Evolutionary conservation across 768 basidiomycete genomes (phyloP).

Genomic region (Trametes gibbosa): DNA sequence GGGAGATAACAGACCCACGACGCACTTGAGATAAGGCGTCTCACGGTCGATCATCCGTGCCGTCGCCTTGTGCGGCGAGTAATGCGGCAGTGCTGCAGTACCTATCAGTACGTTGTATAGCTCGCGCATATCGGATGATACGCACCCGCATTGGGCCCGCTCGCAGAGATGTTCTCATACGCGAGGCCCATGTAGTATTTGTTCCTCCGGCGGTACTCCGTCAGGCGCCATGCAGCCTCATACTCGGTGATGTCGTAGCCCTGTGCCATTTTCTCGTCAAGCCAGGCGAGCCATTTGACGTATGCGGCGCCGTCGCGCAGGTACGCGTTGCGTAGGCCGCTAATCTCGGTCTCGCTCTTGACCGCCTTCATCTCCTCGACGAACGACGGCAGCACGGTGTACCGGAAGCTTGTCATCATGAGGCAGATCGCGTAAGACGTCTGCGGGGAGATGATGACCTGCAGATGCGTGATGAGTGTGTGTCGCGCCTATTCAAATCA

Average conservation of each 20-base stretch:
- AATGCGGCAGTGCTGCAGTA: slow-evolving; percentile 80
- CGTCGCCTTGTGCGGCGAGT: slow-evolving; percentile 67
- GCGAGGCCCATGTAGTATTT: slow-evolving; percentile 82
- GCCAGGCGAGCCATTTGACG: slow-evolving; percentile 86
- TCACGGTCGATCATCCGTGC: slow-evolving; percentile 75
- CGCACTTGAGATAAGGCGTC: slow-evolving; percentile 87
- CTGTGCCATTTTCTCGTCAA: slow-evolving; percentile 74
- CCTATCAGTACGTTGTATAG: not conserved
- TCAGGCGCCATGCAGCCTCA: slow-evolving; percentile 83
- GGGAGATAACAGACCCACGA: too few relatives aligned
- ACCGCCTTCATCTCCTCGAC: slow-evolving; percentile 79
- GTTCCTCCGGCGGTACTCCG: slow-evolving; percentile 67
- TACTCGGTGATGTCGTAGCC: slow-evolving; percentile 89
- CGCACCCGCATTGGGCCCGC: slow-evolving; percentile 80
- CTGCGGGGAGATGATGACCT: slow-evolving; percentile 69
- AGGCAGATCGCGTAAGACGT: slow-evolving; percentile 82
- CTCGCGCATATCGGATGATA: not conserved
- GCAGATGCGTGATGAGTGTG: not conserved
- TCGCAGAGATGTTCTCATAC: slow-evolving; percentile 87
- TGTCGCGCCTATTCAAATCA: not conserved
- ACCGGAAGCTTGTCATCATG: slow-evolving; percentile 81
- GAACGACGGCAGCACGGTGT: slow-evolving; percentile 66
- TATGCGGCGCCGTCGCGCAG: slow-evolving; percentile 86
- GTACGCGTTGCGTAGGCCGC: slow-evolving; percentile 82
- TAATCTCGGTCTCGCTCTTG: slow-evolving; percentile 86